These are phyloP conservation scores for Bolboschoenoplectus hybrid DNA, from an alignment of 202 grass and related monocot species.

Conservation along the genomic window DNA sequence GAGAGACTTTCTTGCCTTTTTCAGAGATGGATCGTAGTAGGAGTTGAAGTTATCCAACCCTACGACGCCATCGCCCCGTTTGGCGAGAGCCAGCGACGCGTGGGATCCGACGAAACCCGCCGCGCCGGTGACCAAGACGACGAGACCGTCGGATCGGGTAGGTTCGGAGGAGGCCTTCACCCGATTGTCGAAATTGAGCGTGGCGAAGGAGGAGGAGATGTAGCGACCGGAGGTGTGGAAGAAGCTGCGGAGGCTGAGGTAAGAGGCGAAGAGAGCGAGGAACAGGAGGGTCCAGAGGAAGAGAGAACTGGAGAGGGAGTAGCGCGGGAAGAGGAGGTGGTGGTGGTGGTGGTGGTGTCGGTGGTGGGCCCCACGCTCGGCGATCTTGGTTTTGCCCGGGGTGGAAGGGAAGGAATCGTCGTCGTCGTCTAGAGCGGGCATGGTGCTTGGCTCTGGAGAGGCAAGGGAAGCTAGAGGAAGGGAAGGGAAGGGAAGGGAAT, in stretches of 20 bases:
- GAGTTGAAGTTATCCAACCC: constrained; percentile 86
- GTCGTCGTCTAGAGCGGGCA: constrained; percentile 25
- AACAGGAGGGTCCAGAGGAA: constrained; percentile 31
- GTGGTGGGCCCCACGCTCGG: constrained; percentile 57
- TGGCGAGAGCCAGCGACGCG: constrained; percentile 57
- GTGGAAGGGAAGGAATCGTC: constrained; percentile 35
- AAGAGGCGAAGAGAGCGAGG: constrained; percentile 29
- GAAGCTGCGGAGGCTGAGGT: constrained; percentile 59
- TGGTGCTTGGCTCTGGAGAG: constrained; percentile 8
- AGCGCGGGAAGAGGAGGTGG: constrained; percentile 49
- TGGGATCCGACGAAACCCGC: constrained; percentile 77
- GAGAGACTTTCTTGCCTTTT: constrained; percentile 60
- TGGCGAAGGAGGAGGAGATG: constrained; percentile 40
- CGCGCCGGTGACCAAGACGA: constrained; percentile 69
- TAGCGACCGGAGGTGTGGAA: constrained; percentile 40
- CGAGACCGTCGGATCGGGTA: constrained; percentile 42
- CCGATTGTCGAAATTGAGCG: constrained; percentile 53
- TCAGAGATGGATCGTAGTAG: constrained; percentile 68
- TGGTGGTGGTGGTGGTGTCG: constrained; percentile 50
- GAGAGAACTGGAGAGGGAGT: constrained; percentile 46
- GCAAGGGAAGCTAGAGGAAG: not conserved
- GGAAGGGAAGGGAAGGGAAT: not conserved
- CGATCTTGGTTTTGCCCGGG: constrained; percentile 38
- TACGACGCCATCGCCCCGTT: constrained; percentile 66
- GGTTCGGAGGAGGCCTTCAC: constrained; percentile 54